Conservation (phyloP, 768 basidiomycete genomes). For the Naganishia vaughanmartiniae region DNA sequence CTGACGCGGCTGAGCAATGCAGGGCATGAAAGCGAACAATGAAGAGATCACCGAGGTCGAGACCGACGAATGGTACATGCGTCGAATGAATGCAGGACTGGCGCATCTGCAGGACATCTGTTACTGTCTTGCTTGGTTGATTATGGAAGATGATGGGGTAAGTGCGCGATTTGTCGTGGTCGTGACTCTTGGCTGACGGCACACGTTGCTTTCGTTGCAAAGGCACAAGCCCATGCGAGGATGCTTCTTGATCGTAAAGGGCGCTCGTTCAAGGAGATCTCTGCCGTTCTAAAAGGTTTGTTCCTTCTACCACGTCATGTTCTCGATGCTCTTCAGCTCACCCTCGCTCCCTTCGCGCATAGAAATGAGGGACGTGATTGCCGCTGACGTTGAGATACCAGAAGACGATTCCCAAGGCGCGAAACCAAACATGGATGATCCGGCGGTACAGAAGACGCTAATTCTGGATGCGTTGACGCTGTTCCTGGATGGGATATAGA, state of each 20-base stretch:
- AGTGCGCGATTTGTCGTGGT: constrained; percentile 43
- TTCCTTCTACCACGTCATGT: constrained; percentile 27
- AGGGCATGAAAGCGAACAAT: constrained; percentile 62
- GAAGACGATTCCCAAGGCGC: constrained; percentile 8
- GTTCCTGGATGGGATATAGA: constrained; percentile 22
- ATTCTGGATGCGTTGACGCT: constrained; percentile 26
- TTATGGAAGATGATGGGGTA: constrained; percentile 98
- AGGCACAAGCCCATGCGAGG: constrained; percentile 75
- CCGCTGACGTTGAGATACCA: constrained; percentile 19
- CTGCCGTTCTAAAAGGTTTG: constrained; percentile 68
- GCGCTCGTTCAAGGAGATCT: constrained; percentile 67
- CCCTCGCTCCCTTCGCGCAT: not conserved
- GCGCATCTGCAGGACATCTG: constrained; percentile 87
- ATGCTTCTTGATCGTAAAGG: constrained; percentile 74
- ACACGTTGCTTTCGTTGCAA: constrained; percentile 8
- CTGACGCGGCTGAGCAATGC: not conserved
- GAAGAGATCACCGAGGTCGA: constrained; percentile 63
- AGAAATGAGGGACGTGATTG: constrained; percentile 24
- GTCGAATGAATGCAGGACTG: constrained; percentile 78
- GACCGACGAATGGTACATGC: constrained; percentile 78
- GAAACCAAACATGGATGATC: constrained; percentile 7
- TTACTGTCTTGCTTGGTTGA: constrained; percentile 89
- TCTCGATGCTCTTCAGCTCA: not conserved
- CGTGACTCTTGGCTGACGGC: constrained; percentile 12
- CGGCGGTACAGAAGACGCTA: constrained; percentile 19